These are phyloP conservation scores for Pseudogymnoascus sp. DNA, from an alignment of 2,329 filamentous ascomycete species.

Conservation along the genomic window DNA sequence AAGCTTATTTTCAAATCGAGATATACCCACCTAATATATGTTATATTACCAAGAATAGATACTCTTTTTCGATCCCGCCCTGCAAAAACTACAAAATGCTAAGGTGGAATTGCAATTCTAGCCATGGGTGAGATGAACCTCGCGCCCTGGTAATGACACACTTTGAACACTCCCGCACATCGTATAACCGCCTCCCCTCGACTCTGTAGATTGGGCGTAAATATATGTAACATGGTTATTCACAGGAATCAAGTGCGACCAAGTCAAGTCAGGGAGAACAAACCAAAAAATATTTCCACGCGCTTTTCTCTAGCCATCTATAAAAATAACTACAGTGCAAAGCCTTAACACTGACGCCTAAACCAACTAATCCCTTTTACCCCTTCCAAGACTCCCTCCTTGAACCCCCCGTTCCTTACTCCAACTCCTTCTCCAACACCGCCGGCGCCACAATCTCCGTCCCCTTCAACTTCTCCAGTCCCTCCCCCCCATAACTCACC, in stretches of 20 bases:
- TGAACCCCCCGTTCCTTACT: conserved; percentile 7
- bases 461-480: conserved; percentile 46
- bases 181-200: too few species aligned
- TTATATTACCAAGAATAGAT: too few species aligned
- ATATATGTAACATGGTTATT: not conserved
- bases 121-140: too few species aligned
- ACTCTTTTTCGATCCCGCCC: too few species aligned
- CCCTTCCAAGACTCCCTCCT: not conserved
- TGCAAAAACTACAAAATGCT: too few species aligned
- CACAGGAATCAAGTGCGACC: not conserved
- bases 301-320: not conserved
- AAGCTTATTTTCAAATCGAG: too few species aligned
- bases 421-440: conserved; percentile 38
- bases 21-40: too few species aligned
- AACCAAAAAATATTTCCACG: too few species aligned
- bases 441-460: conserved; percentile 45
- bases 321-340: not conserved
- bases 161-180: too few species aligned
- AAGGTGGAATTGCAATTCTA: too few species aligned
- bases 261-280: not conserved
- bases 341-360: not conserved
- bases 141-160: too few species aligned
- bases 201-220: too few species aligned
- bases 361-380: not conserved
- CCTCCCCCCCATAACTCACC: conserved; percentile 75